Base-by-base conservation (phyloP, 2,329 filamentous ascomycete species). In the Colletotrichum destructivum region DNA sequence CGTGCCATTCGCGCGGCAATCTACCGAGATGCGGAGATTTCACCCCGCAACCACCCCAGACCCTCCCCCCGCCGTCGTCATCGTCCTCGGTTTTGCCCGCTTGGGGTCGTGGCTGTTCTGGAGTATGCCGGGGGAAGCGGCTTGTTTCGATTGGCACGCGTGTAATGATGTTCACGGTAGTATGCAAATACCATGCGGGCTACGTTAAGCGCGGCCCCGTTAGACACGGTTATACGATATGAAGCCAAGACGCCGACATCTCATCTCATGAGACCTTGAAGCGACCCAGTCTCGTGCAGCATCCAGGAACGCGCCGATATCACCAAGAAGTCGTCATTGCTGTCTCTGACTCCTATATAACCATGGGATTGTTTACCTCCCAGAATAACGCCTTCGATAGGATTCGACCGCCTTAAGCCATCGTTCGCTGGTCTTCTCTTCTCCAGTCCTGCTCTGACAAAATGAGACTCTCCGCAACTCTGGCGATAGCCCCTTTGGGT, bases 1-100 rank as follows among this genome's bases (percentile, higher is more conserved):
- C 62, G 55, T 62, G 42, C 26, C 57, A 67, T 67, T 62, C 56
- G 65, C 56, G 65, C 65, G 56, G 56, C 40, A 67, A 67, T 67
- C 65, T 47, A 62, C 65, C 56, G 65, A 67, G 56, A 59, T 62
- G 65, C 65, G 65, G 65, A 40, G 56, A 67, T 40, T 57, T 35
- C 65, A 42, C 55, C 35, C 52, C 21, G 26, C 18, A 49, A 26
- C 38, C 5, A 40, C 44, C 54, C 64, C 21, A 49, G 46, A 2
- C 13, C 55, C 35, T 23, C 65, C 56, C 57, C 38, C 46, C 56
- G 38, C 56, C 38, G 23, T 56, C 47, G 38, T 62, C 65, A 67
- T 67, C 40, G 65, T 54, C 65, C 40, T 13, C 65, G 15, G 46
- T 23, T 31, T 16, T 66, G 21, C 63, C 55, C 13, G 16, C 44